Evolutionary conservation across 805 yeast genomes (phyloP), one percentile per base, ranked within the genome.

Genomic region (Kazachstania africana): DNA sequence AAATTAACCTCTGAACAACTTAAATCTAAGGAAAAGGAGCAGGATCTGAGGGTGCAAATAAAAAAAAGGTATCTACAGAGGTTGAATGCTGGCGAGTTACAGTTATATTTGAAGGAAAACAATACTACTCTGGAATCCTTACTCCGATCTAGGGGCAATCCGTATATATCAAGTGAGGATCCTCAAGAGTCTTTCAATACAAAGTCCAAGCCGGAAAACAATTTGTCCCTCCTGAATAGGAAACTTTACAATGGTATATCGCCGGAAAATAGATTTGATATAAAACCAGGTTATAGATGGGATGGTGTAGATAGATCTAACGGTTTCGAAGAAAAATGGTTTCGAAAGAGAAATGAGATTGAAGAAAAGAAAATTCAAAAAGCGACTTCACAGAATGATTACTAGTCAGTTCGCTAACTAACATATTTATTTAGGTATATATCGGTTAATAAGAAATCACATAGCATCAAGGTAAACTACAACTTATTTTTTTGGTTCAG

Each of bases 281-380:
- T 87, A 10, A 56, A 59, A 4, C 94, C 95, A 0, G 95, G 96
- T 0, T 62, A 63, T 41, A 62, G 82, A 35, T 87, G 97, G 97
- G 94, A 82, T 53, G 96, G 96, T 0, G 75, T 87, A 2, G 87
- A 83, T 55, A 60, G 97, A 36, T 75, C 93, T 0, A 87, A 78
- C 48, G 95, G 95, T 3, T 87, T 80, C 55, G 97, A 87, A 49
- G 61, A 58, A 29, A 60, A 66, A 33, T 68, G 80, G 64, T 64
- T 80, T 40, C 62, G 53, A 27, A 62, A 48, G 43, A 63, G 56
- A 34, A 50, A 52, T 10, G 65, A 65, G 23, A 20, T 46, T 4
- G 49, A 57, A 28, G 59, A 62, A 32, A 36, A 39, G 5, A 54
- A 57, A 31, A 39, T 48, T 6, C 44, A 47, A 25, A 38, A 35